These are phyloP conservation scores for Musa acuminata DNA, from an alignment of 176 grass and related monocot genomes.

Conservation along the genomic window DNA sequence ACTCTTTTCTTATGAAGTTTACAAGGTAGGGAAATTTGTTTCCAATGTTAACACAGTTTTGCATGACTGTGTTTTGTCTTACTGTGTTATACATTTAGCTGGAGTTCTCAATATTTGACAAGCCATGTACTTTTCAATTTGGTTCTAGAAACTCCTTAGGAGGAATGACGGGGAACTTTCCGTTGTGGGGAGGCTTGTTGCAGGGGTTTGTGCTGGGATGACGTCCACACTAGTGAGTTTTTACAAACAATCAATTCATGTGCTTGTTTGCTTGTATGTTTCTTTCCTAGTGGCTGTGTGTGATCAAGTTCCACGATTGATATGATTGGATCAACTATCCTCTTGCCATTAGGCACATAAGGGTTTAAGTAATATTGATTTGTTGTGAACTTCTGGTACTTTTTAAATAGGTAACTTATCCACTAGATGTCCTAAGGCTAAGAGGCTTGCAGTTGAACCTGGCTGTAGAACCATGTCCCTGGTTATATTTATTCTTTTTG, in stretches of 20 bases:
- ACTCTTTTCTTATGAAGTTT: conserved; percentile 97
- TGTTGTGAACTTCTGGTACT: conserved; percentile 7
- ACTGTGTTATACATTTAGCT: background rate
- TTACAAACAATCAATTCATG: background rate
- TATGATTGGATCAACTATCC: background rate
- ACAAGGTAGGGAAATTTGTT: conserved; percentile 41
- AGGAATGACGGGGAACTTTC: conserved; percentile 78
- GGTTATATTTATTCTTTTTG: conserved; percentile 33
- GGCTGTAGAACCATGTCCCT: conserved; percentile 80
- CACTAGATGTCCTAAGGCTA: conserved; percentile 84
- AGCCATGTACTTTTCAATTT: conserved; percentile 10
- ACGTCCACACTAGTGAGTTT: conserved; percentile 5
- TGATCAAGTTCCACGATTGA: background rate
- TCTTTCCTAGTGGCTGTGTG: background rate
- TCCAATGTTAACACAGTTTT: background rate
- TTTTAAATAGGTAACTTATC: conserved; percentile 87
- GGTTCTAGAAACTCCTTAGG: conserved; percentile 68
- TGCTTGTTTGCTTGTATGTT: background rate
- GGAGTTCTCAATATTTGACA: conserved; percentile 1
- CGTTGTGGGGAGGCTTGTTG: conserved; percentile 78
- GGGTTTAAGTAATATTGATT: background rate
- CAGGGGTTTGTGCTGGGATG: conserved; percentile 98
- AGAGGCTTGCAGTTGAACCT: conserved; percentile 95
- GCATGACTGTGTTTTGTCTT: background rate
- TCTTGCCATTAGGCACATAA: background rate